Conservation (phyloP, 805 yeast genomes). For the Kregervanrija pseudodelftensis region DNA sequence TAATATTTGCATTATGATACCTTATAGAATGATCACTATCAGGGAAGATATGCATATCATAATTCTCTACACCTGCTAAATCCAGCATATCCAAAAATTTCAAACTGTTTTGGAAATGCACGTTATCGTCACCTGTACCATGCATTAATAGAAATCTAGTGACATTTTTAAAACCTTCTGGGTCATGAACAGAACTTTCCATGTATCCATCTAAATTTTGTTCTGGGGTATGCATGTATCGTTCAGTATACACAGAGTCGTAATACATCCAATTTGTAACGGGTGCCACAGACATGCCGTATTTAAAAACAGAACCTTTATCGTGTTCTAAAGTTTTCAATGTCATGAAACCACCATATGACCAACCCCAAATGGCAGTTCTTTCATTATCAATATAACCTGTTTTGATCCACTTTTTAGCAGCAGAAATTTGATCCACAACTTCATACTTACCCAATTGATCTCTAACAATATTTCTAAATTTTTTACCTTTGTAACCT, state of each 20-base stretch:
- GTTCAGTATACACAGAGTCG: conserved; percentile 90
- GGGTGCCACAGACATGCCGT: conserved; percentile 95
- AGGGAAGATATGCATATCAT: conserved; percentile 72
- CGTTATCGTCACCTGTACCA: conserved; percentile 97
- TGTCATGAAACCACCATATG: conserved; percentile 93
- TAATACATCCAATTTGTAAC: conserved; percentile 92
- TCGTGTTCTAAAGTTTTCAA: conserved; percentile 84
- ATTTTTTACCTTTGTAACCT: conserved; percentile 75
- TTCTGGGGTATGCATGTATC: conserved; percentile 85
- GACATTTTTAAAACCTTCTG: conserved; percentile 45
- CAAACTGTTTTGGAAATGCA: conserved; percentile 85
- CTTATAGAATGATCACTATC: conserved; percentile 72
- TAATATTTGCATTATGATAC: conserved; percentile 64
- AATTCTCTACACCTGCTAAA: conserved; percentile 70
- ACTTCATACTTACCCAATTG: conserved; percentile 78
- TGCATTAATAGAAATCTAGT: conserved; percentile 82
- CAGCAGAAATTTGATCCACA: conserved; percentile 81
- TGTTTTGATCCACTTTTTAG: conserved; percentile 56
- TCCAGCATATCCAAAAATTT: conserved; percentile 72
- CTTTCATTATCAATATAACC: conserved; percentile 58
- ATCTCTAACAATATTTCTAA: conserved; percentile 75
- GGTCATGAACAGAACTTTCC: conserved; percentile 47
- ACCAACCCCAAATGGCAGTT: conserved; percentile 97
- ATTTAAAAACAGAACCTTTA: conserved; percentile 64
- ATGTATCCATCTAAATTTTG: conserved; percentile 59